Base-by-base conservation (phyloP, 1,284 basidiomycete genomes). In the Porogramme epimiltina region DNA sequence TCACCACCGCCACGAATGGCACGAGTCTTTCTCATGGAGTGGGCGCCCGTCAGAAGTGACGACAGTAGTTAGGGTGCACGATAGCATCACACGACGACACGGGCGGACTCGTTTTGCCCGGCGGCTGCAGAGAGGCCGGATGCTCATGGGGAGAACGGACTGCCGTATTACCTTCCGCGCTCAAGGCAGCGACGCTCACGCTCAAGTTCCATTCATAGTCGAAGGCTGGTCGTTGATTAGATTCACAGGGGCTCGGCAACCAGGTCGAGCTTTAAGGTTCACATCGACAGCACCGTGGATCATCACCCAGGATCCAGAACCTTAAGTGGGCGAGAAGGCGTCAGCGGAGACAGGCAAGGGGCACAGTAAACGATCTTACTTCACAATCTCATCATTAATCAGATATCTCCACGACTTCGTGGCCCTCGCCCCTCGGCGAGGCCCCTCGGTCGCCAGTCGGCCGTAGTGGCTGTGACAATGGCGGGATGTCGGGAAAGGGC, bases 321-420 rank as follows among this genome's bases (percentile, higher is more conserved):
- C n/a, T 18, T 18, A 37, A 18, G 44, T 20, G 3, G 41, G 31
- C 9, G 24, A 38, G 43, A 40, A 46, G 42, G 40, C 33, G 54
- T 51, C 43, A 48, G 49, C 39, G 18, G 46, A 45, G 41, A 28
- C 20, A 18, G n/a, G 41, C n/a, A n/a, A n/a, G 41, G 36, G 20
- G 37, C 41, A 33, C 38, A n/a, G 8, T 8, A 45, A 36, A 39
- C 24, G 26, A 41, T 45, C 46, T 46, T 48, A 55, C 50, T 31
- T 37, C 38, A 42, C 45, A 22, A 42, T 34, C 10, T 10, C 19
- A 45, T 15, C 31, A 53, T 58, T 53, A 62, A 54, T 60, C 61
- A 54, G 56, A 62, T 33, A 62, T 53, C 41, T 55, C 53, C 20
- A 62, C 51, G 16, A 62, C 42, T 46, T 60, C 61, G 45, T 56